Evolutionary conservation across 257 asterid species (phyloP).

Genomic region (Euphrasia confusa): DNA sequence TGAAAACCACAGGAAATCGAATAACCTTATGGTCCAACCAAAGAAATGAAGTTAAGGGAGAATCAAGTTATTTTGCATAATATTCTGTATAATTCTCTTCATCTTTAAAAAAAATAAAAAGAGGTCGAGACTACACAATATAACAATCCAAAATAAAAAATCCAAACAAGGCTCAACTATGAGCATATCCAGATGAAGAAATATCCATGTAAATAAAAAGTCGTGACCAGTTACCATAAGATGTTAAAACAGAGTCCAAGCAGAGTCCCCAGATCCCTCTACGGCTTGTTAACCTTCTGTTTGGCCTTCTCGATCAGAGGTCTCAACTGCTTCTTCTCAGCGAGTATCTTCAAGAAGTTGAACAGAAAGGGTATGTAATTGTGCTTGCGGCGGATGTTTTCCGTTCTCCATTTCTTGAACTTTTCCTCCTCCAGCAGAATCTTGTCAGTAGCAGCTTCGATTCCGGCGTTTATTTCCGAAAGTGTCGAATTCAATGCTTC

Average conservation of each 20-base stretch:
- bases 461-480: conserved; percentile 64
- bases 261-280: conserved; percentile 27
- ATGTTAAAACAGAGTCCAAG: conserved; percentile 16
- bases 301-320: conserved; percentile 97
- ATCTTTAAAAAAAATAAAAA: too few species aligned
- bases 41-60: too few species aligned
- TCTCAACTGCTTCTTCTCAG: conserved; percentile 99
- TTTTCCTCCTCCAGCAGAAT: conserved; percentile 95
- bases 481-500: conserved; percentile 61
- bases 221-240: neutral
- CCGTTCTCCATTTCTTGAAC: conserved; percentile 95
- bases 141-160: too few species aligned
- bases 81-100: too few species aligned
- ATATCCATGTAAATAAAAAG: conserved; percentile 10
- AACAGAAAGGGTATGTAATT: conserved; percentile 88
- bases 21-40: too few species aligned
- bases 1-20: too few species aligned
- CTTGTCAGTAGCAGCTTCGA: conserved; percentile 88
- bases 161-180: too few species aligned
- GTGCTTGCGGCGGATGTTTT: conserved; percentile 82
- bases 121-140: too few species aligned
- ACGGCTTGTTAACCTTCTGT: conserved; percentile 64
- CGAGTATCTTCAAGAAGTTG: conserved; percentile 95
- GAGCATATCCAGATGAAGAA: conserved; percentile 6
- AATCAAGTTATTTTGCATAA: too few species aligned